Percentiles rank a stretch among this genome's conserved stretches.
These are phyloP conservation scores for Fusarium napiforme DNA, from an alignment of 2,329 filamentous ascomycete species.

Conservation along the genomic window DNA sequence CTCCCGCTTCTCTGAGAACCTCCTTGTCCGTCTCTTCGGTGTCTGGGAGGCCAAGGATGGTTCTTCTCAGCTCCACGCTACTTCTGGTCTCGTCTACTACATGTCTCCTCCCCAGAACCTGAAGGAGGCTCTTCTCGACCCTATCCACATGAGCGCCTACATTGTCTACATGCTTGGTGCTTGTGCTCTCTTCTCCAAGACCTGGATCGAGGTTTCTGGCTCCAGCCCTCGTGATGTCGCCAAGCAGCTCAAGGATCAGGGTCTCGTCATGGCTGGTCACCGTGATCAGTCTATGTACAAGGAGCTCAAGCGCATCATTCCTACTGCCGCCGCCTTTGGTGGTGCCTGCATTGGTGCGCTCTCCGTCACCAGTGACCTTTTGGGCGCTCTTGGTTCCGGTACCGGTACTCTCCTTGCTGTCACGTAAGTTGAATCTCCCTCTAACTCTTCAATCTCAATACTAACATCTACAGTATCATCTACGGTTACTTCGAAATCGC, in stretches of 20 bases:
- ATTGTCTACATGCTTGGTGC: conserved; percentile 98
- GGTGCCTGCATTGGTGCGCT: conserved; percentile 98
- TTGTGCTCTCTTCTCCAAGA: conserved; percentile 99
- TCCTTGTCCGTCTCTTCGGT: conserved; percentile 95
- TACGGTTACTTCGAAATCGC: conserved; percentile 99
- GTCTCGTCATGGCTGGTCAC: conserved; percentile 98
- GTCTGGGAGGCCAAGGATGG: conserved; percentile 98
- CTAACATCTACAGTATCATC: conserved; percentile 79
- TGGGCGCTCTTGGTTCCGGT: conserved; percentile 94
- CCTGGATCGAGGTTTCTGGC: conserved; percentile 99
- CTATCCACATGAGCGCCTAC: conserved; percentile 95
- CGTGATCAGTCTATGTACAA: conserved; percentile 99
- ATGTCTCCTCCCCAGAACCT: conserved; percentile 99
- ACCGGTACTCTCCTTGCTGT: conserved; percentile 98
- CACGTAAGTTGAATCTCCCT: conserved; percentile 75
- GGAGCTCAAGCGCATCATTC: conserved; percentile 99
- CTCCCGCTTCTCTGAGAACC: conserved; percentile 98
- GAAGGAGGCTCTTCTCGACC: conserved; percentile 95
- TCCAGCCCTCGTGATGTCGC: conserved; percentile 97
- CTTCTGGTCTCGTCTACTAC: conserved; percentile 97
- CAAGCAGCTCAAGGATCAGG: conserved; percentile 99
- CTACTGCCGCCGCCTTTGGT: conserved; percentile 96
- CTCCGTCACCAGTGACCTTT: conserved; percentile 92
- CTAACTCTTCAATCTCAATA: conserved; percentile 41
- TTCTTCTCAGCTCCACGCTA: conserved; percentile 92